Base-by-base conservation (phyloP, 2,329 filamentous ascomycete genomes). In the Dendryphion nanum region DNA sequence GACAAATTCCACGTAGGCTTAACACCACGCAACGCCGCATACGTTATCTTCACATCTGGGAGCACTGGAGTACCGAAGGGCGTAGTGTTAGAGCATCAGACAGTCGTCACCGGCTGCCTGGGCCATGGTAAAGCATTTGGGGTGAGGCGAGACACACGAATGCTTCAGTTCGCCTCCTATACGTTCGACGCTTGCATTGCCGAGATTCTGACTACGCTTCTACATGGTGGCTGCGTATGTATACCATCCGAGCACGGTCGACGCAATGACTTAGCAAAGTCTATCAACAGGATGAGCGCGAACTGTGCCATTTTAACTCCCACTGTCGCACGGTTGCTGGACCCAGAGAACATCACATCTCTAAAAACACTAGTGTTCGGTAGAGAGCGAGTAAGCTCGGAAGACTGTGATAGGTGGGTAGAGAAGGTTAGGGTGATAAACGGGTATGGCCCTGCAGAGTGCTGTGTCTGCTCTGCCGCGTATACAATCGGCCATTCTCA, bases 111-210 rank as follows among this genome's bases (percentile, higher is more conserved):
- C 17, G 18, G 12, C 4, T 28, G 23, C 21, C 15, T 19, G 6
- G 10, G 16, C 19, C 19, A 28, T 5, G 8, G 15, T 4, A 14
- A 10, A n/a, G 15, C 76, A 80, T 40, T 72, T 80, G 38, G 78
- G 76, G 4, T 77, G 75, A 13, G 78, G 74, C 13, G 12, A 14
- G 6, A 5, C 2, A 78, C 77, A 13, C 71, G 83, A 5, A 74
- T 80, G 5, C 68, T 80, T 12, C 64, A 73, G 26, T 67, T 67
- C 36, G 59, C 64, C 2, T 49, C 60, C 13, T 36, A 40, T 26
- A 72, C 71, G 8, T 77, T 76, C 42, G 74, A 77, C 37, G 71
- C 72, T 26, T 70, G 67, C 44, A 71, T 73, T 28, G 65, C 69
- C 51, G 73, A 72, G 42, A 73, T 76, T 59, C 60, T 75, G 5